Evolutionary conservation across 1,139 yeast genomes (phyloP).

Genomic region (Hyphopichia khmerensis): DNA sequence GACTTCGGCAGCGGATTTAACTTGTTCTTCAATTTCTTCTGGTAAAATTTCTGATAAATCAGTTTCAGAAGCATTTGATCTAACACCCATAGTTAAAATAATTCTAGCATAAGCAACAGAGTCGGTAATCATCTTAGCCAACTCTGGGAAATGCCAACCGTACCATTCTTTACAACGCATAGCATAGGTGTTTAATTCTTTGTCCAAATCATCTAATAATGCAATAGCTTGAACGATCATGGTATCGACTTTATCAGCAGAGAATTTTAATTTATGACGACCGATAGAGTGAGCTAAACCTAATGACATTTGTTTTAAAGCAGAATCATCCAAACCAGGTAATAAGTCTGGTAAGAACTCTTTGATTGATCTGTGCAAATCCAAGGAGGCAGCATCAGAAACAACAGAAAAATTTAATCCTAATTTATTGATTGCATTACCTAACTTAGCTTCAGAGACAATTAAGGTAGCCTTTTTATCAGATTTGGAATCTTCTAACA

Average conservation of each 20-base stretch:
- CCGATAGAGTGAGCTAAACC: conserved; percentile 98
- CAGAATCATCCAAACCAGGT: conserved; percentile 87
- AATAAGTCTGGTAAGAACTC: conserved; percentile 90
- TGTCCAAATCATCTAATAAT: conserved; percentile 91
- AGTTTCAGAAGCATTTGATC: conserved; percentile 86
- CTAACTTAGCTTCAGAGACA: conserved; percentile 93
- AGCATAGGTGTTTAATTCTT: conserved; percentile 95
- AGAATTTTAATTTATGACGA: conserved; percentile 94
- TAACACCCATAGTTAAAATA: conserved; percentile 89
- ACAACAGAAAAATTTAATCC: conserved; percentile 87
- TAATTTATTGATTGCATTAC: conserved; percentile 92
- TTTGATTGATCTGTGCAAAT: conserved; percentile 91
- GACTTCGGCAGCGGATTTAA: conserved; percentile 86
- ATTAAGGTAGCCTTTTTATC: conserved; percentile 89
- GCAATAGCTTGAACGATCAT: conserved; percentile 99
- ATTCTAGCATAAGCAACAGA: conserved; percentile 94
- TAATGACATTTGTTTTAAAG: conserved; percentile 88
- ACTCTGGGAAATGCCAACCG: conserved; percentile 99
- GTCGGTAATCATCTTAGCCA: conserved; percentile 92
- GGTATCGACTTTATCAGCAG: conserved; percentile 97
- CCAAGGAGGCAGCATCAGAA: conserved; percentile 92
- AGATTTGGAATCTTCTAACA: conserved; percentile 77
- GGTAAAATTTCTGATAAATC: conserved; percentile 92
- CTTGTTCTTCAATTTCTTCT: conserved; percentile 82
- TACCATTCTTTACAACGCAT: conserved; percentile 99